phyloP scores from a whole-genome alignment of 2,329 filamentous ascomycete genomes.

The Paracoccidioides lutzii region DNA sequence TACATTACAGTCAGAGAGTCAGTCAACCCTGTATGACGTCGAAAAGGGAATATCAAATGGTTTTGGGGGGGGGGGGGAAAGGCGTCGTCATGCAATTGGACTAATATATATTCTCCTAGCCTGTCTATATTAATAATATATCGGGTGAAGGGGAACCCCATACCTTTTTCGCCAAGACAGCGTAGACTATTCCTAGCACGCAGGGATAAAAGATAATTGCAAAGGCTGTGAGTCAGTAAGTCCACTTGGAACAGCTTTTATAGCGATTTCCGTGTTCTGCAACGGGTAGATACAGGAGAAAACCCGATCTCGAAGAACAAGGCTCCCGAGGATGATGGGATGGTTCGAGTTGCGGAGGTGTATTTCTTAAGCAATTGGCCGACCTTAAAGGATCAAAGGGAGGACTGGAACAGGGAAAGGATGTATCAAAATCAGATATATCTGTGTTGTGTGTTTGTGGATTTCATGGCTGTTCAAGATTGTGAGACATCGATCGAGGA shows the following conservation, averaged over 20 bases:
- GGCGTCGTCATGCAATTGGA: no score
- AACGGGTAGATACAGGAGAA: neutral
- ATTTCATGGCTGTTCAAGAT: constrained; percentile 10
- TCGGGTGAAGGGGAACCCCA: neutral
- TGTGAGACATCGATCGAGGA: constrained; percentile 9
- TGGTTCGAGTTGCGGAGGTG: neutral
- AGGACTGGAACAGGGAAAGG: neutral
- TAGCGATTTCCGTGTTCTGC: neutral
- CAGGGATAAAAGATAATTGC: neutral
- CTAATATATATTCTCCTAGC: no score
- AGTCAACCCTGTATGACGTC: no score
- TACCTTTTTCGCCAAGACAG: neutral
- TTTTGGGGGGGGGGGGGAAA: no score
- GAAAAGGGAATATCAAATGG: no score
- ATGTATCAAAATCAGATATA: neutral
- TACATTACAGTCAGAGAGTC: neutral
- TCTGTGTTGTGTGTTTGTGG: neutral
- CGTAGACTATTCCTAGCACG: neutral
- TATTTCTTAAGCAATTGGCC: neutral
- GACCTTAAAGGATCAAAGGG: neutral
- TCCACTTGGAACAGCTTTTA: neutral
- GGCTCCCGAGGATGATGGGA: neutral
- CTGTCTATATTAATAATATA: neutral
- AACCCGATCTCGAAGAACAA: neutral
- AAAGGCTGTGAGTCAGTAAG: neutral